Evolutionary conservation across 2,329 filamentous ascomycete genomes (phyloP), one percentile per base, ranked within the genome.

Genomic region (Herpotrichia juniperi): DNA sequence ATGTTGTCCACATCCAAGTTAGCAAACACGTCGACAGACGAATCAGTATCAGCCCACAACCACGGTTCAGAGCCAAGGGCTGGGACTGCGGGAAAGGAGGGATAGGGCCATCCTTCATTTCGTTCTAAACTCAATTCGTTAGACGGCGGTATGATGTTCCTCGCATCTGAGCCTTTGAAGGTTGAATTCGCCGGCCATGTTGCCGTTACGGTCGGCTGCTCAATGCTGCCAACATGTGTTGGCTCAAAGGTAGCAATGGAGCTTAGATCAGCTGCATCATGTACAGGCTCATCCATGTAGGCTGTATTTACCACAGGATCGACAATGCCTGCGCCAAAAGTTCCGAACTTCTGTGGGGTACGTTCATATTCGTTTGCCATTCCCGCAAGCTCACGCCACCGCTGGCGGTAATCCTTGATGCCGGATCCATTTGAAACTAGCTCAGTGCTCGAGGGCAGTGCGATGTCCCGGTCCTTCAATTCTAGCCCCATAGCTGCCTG

Each of bases 311-410:
- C 42, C 14, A 22, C 9, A 4, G 19, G n/a, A 16, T 25, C 26
- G 31, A 12, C 5, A 16, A 24, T 26, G 3, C 4, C 30, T 3
- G 21, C 43, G 17, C 30, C 21, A n/a, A 17, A 14, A 19, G 9
- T 5, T 14, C 14, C 17, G 25, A 16, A 24, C 12, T 4, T 16
- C 14, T 24, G 28, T 6, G 24, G 4, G 32, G 5, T 17, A 10
- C 9, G 12, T 16, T 21, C 17, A 24, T 16, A n/a, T 42, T n/a
- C 44, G 2, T 48, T 37, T 48, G 48, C 32, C n/a, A 50, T 48
- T 4, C 16, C 37, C n/a, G 73, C 21, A 17, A 74, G 57, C 42
- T 64, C 51, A 22, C 60, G 63, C 73, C 73, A 75, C 28, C 58
- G 62, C 16, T 65, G 52, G 24, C 62, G 60, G 46, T 67, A 71